Conservation (phyloP, 257 asterid species). For the Scutellaria minor region DNA sequence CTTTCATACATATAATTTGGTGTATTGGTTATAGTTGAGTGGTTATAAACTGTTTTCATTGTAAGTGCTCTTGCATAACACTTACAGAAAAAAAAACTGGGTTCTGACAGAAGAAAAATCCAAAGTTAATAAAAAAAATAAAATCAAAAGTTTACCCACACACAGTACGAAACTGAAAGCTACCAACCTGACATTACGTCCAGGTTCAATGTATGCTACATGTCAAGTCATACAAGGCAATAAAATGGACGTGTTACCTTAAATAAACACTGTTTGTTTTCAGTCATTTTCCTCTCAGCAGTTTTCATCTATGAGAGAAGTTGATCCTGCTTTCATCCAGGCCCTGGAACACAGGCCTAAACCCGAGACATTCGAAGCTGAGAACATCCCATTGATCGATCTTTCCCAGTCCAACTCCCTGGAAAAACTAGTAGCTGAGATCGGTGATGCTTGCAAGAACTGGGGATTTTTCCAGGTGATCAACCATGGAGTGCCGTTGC, state of each 20-base stretch:
- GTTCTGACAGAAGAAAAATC: no score
- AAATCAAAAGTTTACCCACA: no score
- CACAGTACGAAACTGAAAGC: no score
- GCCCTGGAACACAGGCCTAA: slow-evolving; percentile 55
- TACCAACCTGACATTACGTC: slow-evolving; percentile 24
- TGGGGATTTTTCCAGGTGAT: slow-evolving; percentile 72
- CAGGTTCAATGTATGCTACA: slow-evolving; percentile 43
- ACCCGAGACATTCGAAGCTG: slow-evolving; percentile 42
- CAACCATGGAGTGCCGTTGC: slow-evolving; percentile 55
- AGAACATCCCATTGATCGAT: slow-evolving; percentile 54
- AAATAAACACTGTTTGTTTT: background rate
- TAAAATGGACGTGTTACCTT: background rate
- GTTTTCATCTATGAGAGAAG: slow-evolving; percentile 59
- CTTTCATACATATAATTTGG: no score
- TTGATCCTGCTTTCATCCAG: slow-evolving; percentile 58
- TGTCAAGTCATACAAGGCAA: background rate
- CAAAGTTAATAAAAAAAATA: no score
- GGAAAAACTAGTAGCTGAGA: slow-evolving; percentile 32
- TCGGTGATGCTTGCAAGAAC: slow-evolving; percentile 52
- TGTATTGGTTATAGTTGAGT: no score
- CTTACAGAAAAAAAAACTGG: no score
- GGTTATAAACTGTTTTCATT: no score
- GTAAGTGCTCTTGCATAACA: no score
- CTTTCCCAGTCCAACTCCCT: slow-evolving; percentile 39
- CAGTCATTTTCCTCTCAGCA: background rate